Base-by-base conservation (phyloP, 495 filamentous ascomycete genomes). In the Cladorrhinum samala region DNA sequence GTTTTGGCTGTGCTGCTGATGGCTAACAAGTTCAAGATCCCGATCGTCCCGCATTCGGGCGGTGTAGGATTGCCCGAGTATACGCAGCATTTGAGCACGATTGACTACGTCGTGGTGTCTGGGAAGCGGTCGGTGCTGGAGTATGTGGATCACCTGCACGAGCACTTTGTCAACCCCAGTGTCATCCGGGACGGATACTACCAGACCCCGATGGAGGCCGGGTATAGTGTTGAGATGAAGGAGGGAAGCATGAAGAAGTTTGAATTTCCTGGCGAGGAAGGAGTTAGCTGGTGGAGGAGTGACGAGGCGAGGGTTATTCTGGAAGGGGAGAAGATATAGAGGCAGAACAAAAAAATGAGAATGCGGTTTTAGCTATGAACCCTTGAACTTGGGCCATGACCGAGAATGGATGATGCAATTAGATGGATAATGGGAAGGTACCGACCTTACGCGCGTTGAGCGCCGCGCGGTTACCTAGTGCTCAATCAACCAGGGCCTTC, bases 141-240 rank as follows among this genome's bases (percentile, higher is more conserved):
- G 74, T 95, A 90, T 72, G 88, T 96, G 9, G 91, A 95, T 58
- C 88, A 94, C 65, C 68, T 96, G 64, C 91, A 96, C 63, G 91
- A 95, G 77, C 91, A 95, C 69, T 96, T 95, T 63, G 71, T 88
- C 63, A 76, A 95, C 65, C 91, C 91, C 4, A 75, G 81, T 6
- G 81, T 83, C 20, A 87, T 95, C 38, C 82, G 83, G 66, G 84
- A 91, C 62, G 91, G 91, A 2, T 94, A 88, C 67, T 93, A 93
- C 70, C 85, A 83, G 53, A 95, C 91, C 1, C 91, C 91, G 0
- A 83, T 69, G 60, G 82, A 87, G 63, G 79, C 89, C 0, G 91
- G 91, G 0, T 95, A 95, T 68, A 89, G 84, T 61, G 90, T 93
- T 0, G 88, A 95, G 81, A 95, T 96, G 91, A 90, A 86, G 81